A percentile compares a stretch with the other conserved stretches of the same genome.
These are phyloP conservation scores for Calcarisporium arbuscula DNA, from an alignment of 2,329 filamentous ascomycete species.

Conservation along the genomic window DNA sequence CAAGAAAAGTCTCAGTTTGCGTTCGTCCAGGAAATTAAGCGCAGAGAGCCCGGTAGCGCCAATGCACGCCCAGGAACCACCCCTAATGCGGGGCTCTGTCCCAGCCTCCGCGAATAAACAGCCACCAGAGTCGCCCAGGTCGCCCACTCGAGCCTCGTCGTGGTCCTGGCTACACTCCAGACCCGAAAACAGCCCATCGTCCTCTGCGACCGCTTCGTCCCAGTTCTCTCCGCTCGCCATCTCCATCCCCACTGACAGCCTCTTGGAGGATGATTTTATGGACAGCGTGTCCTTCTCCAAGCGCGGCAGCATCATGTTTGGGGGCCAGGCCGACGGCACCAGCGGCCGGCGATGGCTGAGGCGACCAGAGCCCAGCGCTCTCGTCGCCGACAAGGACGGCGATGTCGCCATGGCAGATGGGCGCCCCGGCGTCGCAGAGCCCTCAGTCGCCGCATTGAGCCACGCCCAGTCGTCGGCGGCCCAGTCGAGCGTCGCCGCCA, in stretches of 20 bases:
- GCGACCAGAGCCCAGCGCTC: no score
- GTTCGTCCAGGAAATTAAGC: conserved; percentile 12
- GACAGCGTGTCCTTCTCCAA: conserved; percentile 54
- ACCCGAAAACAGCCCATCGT: conserved; percentile 16
- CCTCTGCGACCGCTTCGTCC: conserved; percentile 21
- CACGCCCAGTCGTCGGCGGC: no score
- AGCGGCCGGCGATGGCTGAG: not conserved
- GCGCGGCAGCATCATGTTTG: conserved; percentile 57
- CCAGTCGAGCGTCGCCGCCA: conserved; percentile 6
- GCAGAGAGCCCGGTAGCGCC: conserved; percentile 6
- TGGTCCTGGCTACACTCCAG: conserved; percentile 5
- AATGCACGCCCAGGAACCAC: conserved; percentile 12
- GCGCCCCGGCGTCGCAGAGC: no score
- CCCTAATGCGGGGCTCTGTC: conserved; percentile 20
- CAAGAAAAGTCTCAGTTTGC: conserved; percentile 20
- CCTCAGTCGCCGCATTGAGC: conserved; percentile 5
- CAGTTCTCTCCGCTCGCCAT: conserved; percentile 48
- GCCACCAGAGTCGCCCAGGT: conserved; percentile 6
- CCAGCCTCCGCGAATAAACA: conserved; percentile 14
- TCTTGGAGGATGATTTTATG: conserved; percentile 54
- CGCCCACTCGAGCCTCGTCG: conserved; percentile 4
- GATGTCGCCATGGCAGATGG: conserved; percentile 7
- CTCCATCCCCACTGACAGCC: conserved; percentile 47
- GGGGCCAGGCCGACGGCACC: conserved; percentile 31
- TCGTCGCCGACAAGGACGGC: conserved; percentile 19